Evolutionary conservation across 805 yeast species (phyloP), one percentile per base, ranked within the genome.

Genomic region (Kodamaea nitidulidarum): DNA sequence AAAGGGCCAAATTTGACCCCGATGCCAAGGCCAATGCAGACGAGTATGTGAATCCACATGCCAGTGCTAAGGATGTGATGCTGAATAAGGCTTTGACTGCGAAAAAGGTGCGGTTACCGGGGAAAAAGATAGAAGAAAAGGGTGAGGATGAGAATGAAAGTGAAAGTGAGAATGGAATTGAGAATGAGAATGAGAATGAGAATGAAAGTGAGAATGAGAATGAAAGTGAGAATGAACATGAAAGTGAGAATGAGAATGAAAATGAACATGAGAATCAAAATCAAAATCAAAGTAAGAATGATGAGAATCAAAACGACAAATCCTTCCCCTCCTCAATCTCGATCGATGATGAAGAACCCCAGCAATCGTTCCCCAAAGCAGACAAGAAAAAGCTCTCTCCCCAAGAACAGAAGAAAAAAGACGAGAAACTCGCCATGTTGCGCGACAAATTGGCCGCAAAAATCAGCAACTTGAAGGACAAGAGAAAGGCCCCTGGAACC

Each of bases 401-500:
- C 29, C 79, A 75, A 59, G 78, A 78, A 50, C 61, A 75, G 54
- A 58, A 56, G 44, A 70, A 65, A 41, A 75, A 65, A 39, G 70
- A 73, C 34, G 76, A 73, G 43, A 77, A 80, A 27, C 63, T 88
- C 35, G 75, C 75, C 4, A 83, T 78, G 49, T 71, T 93, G 43
- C 79, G 90, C 54, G 83, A 81, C n/a, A 84, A 84, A 58, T 73
- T 93, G 32, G 81, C 91, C 20, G 75, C 74, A 12, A 86, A 80
- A 58, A 90, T 93, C 47, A 75, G 68, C 41, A 65, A 63, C 7
- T 54, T 93, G 65, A 79, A 81, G 49, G 88, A 81, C 40, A 84
- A 78, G 61, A 80, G 99, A 58, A 90, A 84, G 53, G 98, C 98
- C 1, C 93, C 95, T 1, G 98, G 98, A 2, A 67, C 90, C 1